Evolutionary conservation across 192 early-diverging fungal genomes (phyloP).

Genomic region (Coemansia sp.): DNA sequence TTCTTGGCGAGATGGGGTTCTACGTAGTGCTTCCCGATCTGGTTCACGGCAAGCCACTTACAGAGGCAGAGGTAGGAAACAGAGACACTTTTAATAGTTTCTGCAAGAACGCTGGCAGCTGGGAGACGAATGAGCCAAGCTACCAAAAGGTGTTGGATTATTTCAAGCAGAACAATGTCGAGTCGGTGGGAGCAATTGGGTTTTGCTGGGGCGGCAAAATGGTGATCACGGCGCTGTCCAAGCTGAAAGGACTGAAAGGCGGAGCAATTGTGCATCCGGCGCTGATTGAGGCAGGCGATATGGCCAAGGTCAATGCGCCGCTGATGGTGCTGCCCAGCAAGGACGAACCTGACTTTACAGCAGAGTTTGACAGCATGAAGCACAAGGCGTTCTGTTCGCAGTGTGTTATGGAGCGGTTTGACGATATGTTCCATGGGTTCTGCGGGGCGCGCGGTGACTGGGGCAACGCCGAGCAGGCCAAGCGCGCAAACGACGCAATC

Average conservation of each 20-base stretch:
- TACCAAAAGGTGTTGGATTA: constrained; percentile 10
- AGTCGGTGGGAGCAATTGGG: constrained; percentile 57
- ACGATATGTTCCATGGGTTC: constrained; percentile 61
- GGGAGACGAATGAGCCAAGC: constrained; percentile 20
- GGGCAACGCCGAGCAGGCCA: constrained; percentile 36
- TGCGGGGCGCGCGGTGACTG: constrained; percentile 62
- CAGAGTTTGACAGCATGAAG: constrained; percentile 29
- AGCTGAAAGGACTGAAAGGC: constrained; percentile 51
- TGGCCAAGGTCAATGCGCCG: constrained; percentile 58
- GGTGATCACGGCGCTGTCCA: constrained; percentile 49
- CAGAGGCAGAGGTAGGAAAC: constrained; percentile 42
- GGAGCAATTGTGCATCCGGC: constrained; percentile 67
- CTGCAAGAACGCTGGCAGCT: constrained; percentile 25
- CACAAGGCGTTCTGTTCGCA: constrained; percentile 55
- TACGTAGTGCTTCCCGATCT: constrained; percentile 68
- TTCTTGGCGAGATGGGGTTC: constrained; percentile 56
- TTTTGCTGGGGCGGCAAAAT: constrained; percentile 75
- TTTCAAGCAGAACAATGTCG: constrained; percentile 51
- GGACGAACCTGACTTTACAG: constrained; percentile 56
- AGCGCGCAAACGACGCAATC: constrained; percentile 58
- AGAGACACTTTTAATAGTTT: constrained; percentile 43
- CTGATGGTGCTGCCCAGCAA: constrained; percentile 62
- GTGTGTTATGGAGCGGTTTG: constrained; percentile 59
- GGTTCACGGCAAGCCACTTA: constrained; percentile 54
- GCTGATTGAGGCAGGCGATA: constrained; percentile 52